These are phyloP conservation scores for Hibiscus trionum DNA, from an alignment of 345 rosid species.

Conservation along the genomic window DNA sequence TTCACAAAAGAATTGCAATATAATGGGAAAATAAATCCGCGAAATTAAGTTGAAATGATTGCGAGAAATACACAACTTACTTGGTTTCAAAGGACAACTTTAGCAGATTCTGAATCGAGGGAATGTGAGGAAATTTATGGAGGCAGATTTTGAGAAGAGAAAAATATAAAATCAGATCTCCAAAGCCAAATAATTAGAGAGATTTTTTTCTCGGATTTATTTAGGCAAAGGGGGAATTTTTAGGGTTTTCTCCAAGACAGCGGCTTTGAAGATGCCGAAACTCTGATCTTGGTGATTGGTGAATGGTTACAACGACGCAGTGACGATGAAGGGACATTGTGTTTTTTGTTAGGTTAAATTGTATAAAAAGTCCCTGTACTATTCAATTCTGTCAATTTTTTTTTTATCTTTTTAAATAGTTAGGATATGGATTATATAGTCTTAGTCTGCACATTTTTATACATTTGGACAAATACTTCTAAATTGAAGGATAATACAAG, in stretches of 20 bases:
- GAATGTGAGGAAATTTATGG: background rate
- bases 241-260: too few species aligned
- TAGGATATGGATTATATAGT: too few species aligned
- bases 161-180: background rate
- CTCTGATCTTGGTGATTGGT: background rate
- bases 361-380: background rate
- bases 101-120: background rate
- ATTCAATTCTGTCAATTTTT: background rate
- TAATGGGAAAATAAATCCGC: background rate
- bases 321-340: background rate
- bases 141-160: background rate
- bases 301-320: background rate
- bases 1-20: background rate
- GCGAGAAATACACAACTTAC: conserved; percentile 5
- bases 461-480: too few species aligned
- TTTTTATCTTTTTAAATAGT: too few species aligned
- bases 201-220: background rate
- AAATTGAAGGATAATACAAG: too few species aligned
- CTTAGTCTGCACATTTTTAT: too few species aligned
- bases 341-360: background rate
- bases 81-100: background rate
- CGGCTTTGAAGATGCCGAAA: conserved; percentile 13
- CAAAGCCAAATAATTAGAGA: background rate
- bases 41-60: background rate
- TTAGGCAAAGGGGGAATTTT: background rate